These are phyloP conservation scores for Picochlorum sp. DNA, from an alignment of 139 green algal species.

Conservation along the genomic window DNA sequence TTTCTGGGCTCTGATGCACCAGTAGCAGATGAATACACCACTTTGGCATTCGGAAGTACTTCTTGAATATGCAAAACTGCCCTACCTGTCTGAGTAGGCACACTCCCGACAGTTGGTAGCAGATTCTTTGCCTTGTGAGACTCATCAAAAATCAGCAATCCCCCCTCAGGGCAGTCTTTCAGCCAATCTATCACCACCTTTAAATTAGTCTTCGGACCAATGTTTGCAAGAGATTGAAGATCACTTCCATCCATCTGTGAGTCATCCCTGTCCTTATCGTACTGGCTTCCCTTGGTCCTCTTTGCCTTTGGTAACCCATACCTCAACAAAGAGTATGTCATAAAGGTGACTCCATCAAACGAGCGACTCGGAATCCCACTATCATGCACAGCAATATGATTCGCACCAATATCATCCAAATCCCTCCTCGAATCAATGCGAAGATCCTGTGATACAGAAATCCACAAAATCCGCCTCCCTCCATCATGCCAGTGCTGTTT, in stretches of 20 bases:
- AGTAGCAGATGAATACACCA: constrained; percentile 83
- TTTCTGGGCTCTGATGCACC: constrained; percentile 79
- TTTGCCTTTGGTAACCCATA: constrained; percentile 1
- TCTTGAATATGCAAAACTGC: constrained; percentile 72
- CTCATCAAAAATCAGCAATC: constrained; percentile 59
- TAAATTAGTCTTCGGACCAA: too few relatives aligned
- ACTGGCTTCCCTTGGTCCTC: not conserved
- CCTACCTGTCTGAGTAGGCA: constrained; percentile 57
- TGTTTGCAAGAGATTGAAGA: too few relatives aligned
- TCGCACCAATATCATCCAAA: constrained; percentile 52
- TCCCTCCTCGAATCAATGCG: constrained; percentile 67
- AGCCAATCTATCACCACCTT: constrained; percentile 47
- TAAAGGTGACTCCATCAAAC: constrained; percentile 58
- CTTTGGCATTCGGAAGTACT: constrained; percentile 60
- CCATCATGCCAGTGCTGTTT: constrained; percentile 29
- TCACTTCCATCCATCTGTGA: not conserved
- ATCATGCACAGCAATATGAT: constrained; percentile 34
- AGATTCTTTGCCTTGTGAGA: constrained; percentile 93
- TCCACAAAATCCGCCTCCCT: constrained; percentile 49
- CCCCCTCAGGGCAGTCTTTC: not conserved
- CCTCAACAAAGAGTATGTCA: constrained; percentile 22
- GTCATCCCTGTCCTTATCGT: not conserved
- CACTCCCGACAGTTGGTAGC: constrained; percentile 24
- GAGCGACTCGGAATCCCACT: constrained; percentile 33
- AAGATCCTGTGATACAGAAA: constrained; percentile 63